Evolutionary conservation across 208 protist genomes (phyloP).

Genomic region (Tritrichomonas musculus): DNA sequence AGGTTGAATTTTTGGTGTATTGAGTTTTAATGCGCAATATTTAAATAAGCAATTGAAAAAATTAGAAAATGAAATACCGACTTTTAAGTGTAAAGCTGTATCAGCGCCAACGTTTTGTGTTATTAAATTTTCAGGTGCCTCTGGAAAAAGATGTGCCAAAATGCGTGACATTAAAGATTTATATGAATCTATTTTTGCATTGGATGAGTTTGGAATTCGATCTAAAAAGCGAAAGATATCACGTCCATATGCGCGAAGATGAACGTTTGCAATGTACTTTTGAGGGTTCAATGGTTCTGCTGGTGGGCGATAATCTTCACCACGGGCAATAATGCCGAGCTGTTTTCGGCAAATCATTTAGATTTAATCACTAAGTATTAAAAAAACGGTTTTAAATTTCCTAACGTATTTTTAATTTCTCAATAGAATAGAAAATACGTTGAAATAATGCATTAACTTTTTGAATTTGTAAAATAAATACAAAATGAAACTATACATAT

Average conservation of each 20-base stretch:
- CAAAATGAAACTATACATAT: too few relatives aligned
- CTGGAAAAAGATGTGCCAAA: background rate
- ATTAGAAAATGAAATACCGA: background rate
- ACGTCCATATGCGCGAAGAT: background rate
- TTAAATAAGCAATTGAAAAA: background rate
- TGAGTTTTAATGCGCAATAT: background rate
- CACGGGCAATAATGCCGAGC: background rate
- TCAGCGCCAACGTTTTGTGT: conserved; percentile 11
- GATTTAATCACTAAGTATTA: background rate
- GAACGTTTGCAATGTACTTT: background rate
- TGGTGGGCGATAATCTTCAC: background rate
- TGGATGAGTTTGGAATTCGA: background rate
- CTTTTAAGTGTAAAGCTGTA: conserved; percentile 14
- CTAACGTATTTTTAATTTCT: too few relatives aligned
- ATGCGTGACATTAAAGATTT: background rate
- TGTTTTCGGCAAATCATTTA: conserved; percentile 27
- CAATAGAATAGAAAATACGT: too few relatives aligned
- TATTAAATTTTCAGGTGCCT: background rate
- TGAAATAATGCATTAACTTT: too few relatives aligned
- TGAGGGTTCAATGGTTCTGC: background rate
- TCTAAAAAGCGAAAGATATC: background rate
- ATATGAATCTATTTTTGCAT: conserved; percentile 17
- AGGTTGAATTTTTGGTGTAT: background rate
- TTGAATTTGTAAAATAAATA: too few relatives aligned
- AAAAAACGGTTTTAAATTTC: background rate